Evolutionary conservation across 2,329 filamentous ascomycete genomes (phyloP).

Genomic region (Aspergillus versicolor): DNA sequence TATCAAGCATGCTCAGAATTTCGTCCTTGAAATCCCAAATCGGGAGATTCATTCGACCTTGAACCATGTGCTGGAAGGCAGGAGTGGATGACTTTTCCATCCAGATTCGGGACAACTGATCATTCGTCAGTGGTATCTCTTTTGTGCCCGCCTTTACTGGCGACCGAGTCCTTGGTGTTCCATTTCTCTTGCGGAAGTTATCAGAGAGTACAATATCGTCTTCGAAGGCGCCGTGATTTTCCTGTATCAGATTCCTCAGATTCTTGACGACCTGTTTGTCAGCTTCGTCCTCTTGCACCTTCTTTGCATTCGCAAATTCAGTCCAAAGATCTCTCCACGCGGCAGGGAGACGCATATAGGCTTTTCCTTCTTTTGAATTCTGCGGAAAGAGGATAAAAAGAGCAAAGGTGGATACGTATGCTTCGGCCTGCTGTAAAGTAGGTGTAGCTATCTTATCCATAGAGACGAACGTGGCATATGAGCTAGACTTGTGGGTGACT

Average conservation of each 20-base stretch:
- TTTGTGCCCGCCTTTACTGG: constrained; percentile 22
- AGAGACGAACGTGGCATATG: constrained; percentile 59
- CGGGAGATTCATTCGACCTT: constrained; percentile 74
- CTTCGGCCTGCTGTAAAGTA: constrained; percentile 78
- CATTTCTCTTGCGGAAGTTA: constrained; percentile 63
- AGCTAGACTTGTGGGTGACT: constrained; percentile 46
- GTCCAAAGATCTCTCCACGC: constrained; percentile 84
- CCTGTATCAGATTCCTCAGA: constrained; percentile 50
- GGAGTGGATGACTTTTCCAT: constrained; percentile 48
- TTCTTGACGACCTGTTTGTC: constrained; percentile 69
- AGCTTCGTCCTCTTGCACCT: constrained; percentile 65
- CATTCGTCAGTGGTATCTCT: constrained; percentile 29
- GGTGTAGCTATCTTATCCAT: constrained; percentile 75
- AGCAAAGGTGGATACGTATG: constrained; percentile 76
- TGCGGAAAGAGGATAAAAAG: constrained; percentile 77
- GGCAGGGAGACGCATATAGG: constrained; percentile 72
- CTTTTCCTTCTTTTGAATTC: constrained; percentile 82
- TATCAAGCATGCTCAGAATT: constrained; percentile 73
- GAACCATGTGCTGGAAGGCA: constrained; percentile 75
- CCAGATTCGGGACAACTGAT: constrained; percentile 54
- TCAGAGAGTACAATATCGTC: constrained; percentile 74
- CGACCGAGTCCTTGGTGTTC: constrained; percentile 29
- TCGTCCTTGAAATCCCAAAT: constrained; percentile 83
- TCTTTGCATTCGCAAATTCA: constrained; percentile 71
- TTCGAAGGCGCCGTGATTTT: constrained; percentile 53